phyloP scores from a whole-genome alignment of 2,329 filamentous ascomycete genomes.

The Ophiocordyceps camponoti-saundersi region DNA sequence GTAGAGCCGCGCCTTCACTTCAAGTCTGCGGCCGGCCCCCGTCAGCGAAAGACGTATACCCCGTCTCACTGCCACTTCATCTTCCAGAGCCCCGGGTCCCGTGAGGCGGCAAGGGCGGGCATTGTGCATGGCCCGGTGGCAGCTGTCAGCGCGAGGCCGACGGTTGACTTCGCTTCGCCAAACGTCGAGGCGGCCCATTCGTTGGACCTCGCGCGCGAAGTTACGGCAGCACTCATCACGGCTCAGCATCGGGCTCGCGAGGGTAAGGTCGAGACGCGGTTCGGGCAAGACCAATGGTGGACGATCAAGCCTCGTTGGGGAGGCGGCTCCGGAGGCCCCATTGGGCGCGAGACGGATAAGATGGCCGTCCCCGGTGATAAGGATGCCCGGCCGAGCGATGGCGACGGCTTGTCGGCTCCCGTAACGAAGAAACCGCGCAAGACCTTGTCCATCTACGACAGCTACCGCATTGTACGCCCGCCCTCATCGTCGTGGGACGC shows the following conservation, averaged over 20 bases:
- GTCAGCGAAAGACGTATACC: conserved; percentile 32
- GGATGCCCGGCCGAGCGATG: conserved; percentile 16
- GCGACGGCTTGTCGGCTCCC: conserved; percentile 8
- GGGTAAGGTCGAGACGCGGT: conserved; percentile 34
- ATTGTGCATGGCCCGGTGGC: conserved; percentile 45
- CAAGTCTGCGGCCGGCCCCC: conserved; percentile 16
- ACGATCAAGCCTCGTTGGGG: conserved; percentile 43
- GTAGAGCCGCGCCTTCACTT: conserved; percentile 43
- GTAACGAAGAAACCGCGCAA: conserved; percentile 32
- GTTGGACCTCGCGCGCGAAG: conserved; percentile 43
- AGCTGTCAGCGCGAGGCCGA: conserved; percentile 39
- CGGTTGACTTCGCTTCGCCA: conserved; percentile 28
- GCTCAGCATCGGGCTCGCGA: conserved; percentile 47
- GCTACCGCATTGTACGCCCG: conserved; percentile 43
- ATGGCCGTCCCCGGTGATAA: conserved; percentile 28
- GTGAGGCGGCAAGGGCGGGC: conserved; percentile 40
- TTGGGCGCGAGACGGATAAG: conserved; percentile 41
- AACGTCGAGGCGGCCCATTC: conserved; percentile 36
- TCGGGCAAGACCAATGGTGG: conserved; percentile 47
- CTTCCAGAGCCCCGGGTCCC: conserved; percentile 41
- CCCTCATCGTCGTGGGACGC: conserved; percentile 42
- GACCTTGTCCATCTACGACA: conserved; percentile 42
- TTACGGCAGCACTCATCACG: conserved; percentile 41
- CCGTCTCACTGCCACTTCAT: conserved; percentile 42
- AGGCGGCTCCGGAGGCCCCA: conserved; percentile 43